Base-by-base conservation (phyloP, 441 rosid species). In the Monsonia emarginata region DNA sequence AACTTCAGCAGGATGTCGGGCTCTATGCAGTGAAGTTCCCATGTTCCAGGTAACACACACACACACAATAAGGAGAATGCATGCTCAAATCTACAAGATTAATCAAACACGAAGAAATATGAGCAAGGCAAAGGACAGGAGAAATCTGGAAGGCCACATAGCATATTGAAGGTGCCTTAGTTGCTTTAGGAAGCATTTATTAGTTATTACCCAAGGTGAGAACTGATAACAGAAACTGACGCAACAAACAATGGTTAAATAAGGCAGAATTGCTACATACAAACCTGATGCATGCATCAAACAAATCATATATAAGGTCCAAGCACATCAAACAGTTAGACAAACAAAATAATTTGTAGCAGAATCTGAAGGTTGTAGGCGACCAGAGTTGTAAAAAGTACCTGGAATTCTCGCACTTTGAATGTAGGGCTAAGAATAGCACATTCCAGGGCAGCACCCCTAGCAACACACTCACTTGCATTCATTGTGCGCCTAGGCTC, bases 401-500 rank as follows among this genome's bases (percentile, higher is more conserved):
- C 99, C 99, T 95, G 96, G 70, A 91, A 95, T 58, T 95, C 99
- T 19, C 95, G 81, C 68, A 95, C 99, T 87, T 91, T 91, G 48
- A 95, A 95, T 4, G 97, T 91, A 1, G 97, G 99, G 67, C 99
- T 95, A 54, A 95, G 92, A 62, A 95, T 91, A 3, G 99, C 99
- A 83, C 99, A 95, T 72, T 95, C 80, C 75, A 95, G 77, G 63
- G 97, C 97, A 73, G 87, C 84, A 0, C 99, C 99, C 67, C 88
- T 85, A 0, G 97, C 84, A 46, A 95, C 99, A 79, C 97, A 91
- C 83, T 95, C 99, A 71, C 96, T 95, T 1, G 99, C 96, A 76
- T 95, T 95, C 97, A 95, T 89, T 14, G 97, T 89, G 14, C 96
- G 87, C 72, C 97, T 84, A 9, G 97, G 97, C 78, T 91, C 99